These are phyloP conservation scores for Saccharomycopsis fermentans DNA, from an alignment of 805 yeast species.

Conservation along the genomic window DNA sequence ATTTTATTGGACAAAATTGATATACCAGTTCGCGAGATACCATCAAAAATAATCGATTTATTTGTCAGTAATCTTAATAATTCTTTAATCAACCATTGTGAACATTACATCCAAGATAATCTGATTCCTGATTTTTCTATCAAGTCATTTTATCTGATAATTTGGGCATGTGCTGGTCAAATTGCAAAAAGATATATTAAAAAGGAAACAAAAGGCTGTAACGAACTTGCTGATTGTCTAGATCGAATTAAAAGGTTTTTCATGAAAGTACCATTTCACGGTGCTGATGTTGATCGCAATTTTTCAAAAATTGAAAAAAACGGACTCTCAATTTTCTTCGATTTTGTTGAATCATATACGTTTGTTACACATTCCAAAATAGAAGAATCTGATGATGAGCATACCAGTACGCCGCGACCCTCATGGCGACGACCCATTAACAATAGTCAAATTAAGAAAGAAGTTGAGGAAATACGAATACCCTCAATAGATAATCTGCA, in stretches of 20 bases:
- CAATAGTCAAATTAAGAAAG: not conserved
- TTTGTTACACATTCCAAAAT: slow-evolving; percentile 1
- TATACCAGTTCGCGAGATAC: not conserved
- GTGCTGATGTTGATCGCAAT: not conserved
- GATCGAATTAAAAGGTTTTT: not conserved
- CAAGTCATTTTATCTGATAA: not conserved
- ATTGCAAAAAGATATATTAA: not conserved
- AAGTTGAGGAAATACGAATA: not conserved
- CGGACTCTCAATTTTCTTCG: slow-evolving; percentile 2
- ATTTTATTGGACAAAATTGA: not conserved
- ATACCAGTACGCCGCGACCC: not conserved
- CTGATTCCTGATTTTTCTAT: not conserved
- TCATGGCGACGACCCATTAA: too few relatives aligned
- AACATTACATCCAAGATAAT: not conserved
- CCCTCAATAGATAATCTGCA: not conserved
- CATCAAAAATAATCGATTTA: not conserved
- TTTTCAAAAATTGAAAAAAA: not conserved
- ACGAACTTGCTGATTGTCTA: not conserved
- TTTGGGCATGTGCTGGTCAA: not conserved
- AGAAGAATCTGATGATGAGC: not conserved
- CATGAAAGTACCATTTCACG: not conserved
- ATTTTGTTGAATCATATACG: not conserved
- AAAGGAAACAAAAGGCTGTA: not conserved
- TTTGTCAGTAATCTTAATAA: not conserved
- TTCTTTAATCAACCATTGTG: not conserved